These are phyloP conservation scores for Parastagonospora avenae DNA, from an alignment of 2,329 filamentous ascomycete genomes.

Conservation along the genomic window DNA sequence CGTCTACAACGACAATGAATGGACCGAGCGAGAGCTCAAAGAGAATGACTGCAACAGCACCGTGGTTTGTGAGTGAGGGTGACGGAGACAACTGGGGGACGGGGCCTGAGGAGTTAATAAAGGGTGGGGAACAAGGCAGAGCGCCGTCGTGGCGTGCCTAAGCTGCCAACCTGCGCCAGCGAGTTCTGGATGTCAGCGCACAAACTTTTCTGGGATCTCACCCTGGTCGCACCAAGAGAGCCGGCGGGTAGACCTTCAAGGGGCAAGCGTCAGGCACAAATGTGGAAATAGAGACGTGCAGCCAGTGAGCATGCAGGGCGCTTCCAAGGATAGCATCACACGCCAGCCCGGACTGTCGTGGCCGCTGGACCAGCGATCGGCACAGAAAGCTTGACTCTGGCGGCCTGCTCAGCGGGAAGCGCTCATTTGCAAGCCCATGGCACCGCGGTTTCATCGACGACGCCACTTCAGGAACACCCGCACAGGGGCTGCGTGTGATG, in stretches of 20 bases:
- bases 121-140: constrained; percentile 21
- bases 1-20: constrained; percentile 42
- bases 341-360: constrained; percentile 10
- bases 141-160: constrained; percentile 5
- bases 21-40: constrained; percentile 52
- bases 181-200: constrained; percentile 21
- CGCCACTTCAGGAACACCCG: constrained; percentile 15
- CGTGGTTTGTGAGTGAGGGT: constrained; percentile 35
- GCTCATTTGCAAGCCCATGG: constrained; percentile 1
- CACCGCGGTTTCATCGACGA: constrained; percentile 35
- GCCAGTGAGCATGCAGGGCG: constrained; percentile 16
- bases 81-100: constrained; percentile 25
- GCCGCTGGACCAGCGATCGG: constrained; percentile 23
- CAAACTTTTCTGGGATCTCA: constrained; percentile 30
- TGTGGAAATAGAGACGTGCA: constrained; percentile 5
- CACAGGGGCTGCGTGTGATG: constrained; percentile 13
- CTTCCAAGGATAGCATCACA: constrained; percentile 11
- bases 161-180: constrained; percentile 7
- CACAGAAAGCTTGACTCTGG: constrained; percentile 32
- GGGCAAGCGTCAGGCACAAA: constrained; percentile 25
- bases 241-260: constrained; percentile 20
- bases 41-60: constrained; percentile 43
- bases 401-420: neutral
- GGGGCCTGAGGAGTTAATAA: constrained; percentile 35
- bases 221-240: constrained; percentile 24